Conservation (phyloP, 2,329 filamentous ascomycete species). For the Massarina eburnea region DNA sequence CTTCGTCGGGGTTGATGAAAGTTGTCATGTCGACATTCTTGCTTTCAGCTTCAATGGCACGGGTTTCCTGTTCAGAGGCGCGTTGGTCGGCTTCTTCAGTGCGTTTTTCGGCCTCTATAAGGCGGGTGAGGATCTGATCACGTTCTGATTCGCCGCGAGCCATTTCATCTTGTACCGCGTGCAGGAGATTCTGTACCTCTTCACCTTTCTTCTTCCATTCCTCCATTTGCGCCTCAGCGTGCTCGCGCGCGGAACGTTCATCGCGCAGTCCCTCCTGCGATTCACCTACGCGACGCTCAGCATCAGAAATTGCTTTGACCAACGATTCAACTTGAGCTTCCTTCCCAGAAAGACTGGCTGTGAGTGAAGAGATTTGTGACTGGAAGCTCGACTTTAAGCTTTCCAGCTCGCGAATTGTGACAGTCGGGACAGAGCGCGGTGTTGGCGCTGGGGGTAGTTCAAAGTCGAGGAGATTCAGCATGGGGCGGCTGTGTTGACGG, state of each 20-base stretch:
- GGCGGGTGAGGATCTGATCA: constrained; percentile 73
- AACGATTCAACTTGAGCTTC: constrained; percentile 88
- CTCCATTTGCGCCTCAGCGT: constrained; percentile 72
- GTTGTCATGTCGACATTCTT: constrained; percentile 74
- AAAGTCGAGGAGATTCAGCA: constrained; percentile 66
- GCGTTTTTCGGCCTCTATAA: constrained; percentile 73
- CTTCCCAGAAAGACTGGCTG: constrained; percentile 86
- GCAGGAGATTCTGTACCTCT: constrained; percentile 77
- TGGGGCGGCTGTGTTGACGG: constrained; percentile 33
- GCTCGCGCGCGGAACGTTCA: constrained; percentile 69
- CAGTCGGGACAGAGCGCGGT: constrained; percentile 83
- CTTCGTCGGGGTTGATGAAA: constrained; percentile 41
- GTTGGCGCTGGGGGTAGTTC: constrained; percentile 94
- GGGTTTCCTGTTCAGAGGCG: constrained; percentile 66
- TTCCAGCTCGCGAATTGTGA: constrained; percentile 90
- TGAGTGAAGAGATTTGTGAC: constrained; percentile 92
- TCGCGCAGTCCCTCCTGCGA: constrained; percentile 82
- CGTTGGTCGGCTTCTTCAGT: constrained; percentile 74
- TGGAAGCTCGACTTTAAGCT: constrained; percentile 87
- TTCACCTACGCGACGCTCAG: constrained; percentile 88
- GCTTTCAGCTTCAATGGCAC: constrained; percentile 56
- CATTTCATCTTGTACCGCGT: constrained; percentile 81
- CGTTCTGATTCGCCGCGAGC: constrained; percentile 75
- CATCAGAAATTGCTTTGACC: constrained; percentile 84
- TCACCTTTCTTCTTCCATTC: constrained; percentile 82